Percentiles rank a stretch among this genome's conserved stretches.
These are phyloP conservation scores for Rubus parviflorus DNA, from an alignment of 306 rosid species.

Conservation along the genomic window DNA sequence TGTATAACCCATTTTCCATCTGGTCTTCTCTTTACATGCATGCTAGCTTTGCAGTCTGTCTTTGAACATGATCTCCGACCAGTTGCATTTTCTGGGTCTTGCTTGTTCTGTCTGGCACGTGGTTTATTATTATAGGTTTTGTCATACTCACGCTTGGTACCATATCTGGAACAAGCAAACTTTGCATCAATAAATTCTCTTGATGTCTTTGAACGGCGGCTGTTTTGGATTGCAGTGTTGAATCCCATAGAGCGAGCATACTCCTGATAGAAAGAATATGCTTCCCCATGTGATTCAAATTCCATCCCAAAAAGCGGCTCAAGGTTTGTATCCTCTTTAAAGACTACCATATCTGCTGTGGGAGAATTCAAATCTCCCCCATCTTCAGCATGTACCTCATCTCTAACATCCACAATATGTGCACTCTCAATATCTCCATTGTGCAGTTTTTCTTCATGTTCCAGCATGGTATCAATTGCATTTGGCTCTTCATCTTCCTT, in stretches of 20 bases:
- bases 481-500: conserved; percentile 79
- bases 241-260: conserved; percentile 98
- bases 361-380: conserved; percentile 83
- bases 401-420: conserved; percentile 57
- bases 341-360: conserved; percentile 56
- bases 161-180: conserved; percentile 98
- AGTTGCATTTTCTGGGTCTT: conserved; percentile 81
- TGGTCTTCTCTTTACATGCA: conserved; percentile 96
- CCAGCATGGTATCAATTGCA: conserved; percentile 71
- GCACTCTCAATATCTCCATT: conserved; percentile 67
- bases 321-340: conserved; percentile 90
- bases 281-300: conserved; percentile 93
- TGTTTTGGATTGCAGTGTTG: conserved; percentile 95
- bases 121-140: conserved; percentile 79
- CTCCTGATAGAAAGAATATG: conserved; percentile 98
- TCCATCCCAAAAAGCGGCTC: conserved; percentile 99
- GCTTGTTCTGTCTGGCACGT: conserved; percentile 89
- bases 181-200: conserved; percentile 98
- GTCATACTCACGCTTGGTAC: conserved; percentile 94
- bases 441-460: conserved; percentile 72
- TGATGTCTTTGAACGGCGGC: conserved; percentile 96
- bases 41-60: conserved; percentile 97
- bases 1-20: conserved; percentile 99
- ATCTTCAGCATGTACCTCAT: conserved; percentile 58
- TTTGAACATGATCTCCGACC: conserved; percentile 94